Evolutionary conservation across 208 protist genomes (phyloP).

Genomic region (Wallacemonas sp.): DNA sequence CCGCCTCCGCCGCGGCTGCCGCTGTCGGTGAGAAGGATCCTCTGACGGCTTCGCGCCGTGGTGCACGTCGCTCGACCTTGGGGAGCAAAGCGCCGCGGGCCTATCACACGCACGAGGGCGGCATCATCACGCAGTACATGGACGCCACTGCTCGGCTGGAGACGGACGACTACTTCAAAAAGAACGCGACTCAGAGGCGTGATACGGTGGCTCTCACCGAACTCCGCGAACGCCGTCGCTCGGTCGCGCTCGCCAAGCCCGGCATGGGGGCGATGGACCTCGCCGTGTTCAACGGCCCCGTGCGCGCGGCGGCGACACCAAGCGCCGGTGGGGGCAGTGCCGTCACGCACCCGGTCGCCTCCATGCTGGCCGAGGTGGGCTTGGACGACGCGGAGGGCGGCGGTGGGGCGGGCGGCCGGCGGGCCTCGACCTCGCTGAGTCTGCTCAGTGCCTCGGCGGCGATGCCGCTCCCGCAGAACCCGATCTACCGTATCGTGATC

Average conservation of each 20-base stretch:
- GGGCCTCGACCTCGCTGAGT: not conserved
- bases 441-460: slow-evolving; percentile 7
- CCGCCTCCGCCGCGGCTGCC: not conserved
- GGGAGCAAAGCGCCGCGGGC: slow-evolving; percentile 9
- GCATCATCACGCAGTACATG: slow-evolving; percentile 23
- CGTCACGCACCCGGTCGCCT: not conserved
- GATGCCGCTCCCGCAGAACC: slow-evolving; percentile 26
- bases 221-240: not conserved
- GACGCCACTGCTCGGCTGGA: slow-evolving; percentile 13
- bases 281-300: not conserved
- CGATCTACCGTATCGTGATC: slow-evolving; percentile 51
- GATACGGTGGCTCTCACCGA: slow-evolving; percentile 11
- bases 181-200: slow-evolving; percentile 11
- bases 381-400: not conserved
- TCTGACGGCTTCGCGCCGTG: not conserved
- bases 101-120: slow-evolving; percentile 19
- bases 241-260: not conserved
- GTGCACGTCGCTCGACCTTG: not conserved
- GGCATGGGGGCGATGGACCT: not conserved
- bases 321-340: not conserved
- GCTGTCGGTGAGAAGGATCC: not conserved
- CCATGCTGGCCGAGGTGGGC: slow-evolving; percentile 9
- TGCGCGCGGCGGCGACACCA: not conserved
- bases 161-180: slow-evolving; percentile 18
- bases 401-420: not conserved